Evolutionary conservation across 371 early-diverging fungal genomes (phyloP), one percentile per base, ranked within the genome.

Genomic region (Syncephalis plumigaleata): DNA sequence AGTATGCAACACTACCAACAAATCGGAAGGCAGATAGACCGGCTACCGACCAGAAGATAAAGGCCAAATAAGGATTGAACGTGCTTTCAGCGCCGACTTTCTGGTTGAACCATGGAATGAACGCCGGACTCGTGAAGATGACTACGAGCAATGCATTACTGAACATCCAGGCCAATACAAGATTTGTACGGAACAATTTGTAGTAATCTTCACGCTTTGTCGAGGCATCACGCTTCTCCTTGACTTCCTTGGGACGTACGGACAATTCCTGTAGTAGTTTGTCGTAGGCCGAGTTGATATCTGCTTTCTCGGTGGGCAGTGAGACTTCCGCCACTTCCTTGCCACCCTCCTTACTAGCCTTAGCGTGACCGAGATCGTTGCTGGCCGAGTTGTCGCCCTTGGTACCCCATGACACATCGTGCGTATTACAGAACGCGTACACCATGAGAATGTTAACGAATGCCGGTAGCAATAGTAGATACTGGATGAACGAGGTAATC

Each of bases 351-450:
- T 58, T 46, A 25, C 49, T 51, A 15, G 49, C 36, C 24, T 44
- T 42, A 9, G 39, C 64, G 0, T 44, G 49, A 2, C 57, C 53
- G 36, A 52, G 43, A 37, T 61, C 58, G 54, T 55, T 45, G 42
- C 48, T 53, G n/a, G 55, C 52, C 21, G 54, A 54, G 46, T 58
- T 71, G 47, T 81, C 87, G 42, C 89, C 91, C 63, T 91, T 92
- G 24, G 93, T 92, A 18, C 93, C 95, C 95, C 95, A 94, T 8
- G 66, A 61, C 44, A 94, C 87, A 56, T 96, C 96, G 56, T 85
- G 85, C 0, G 81, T 83, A 63, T 88, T 87, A 55, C 89, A 87
- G 59, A 84, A 94, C 0, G 94, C 91, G 49, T 91, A 96, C 1
- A 89, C 86, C 65, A 76, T 90, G 47, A 93, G 59, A 42, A 93